These are phyloP conservation scores for Ustilago tritici DNA, from an alignment of 1,284 basidiomycete species.

Conservation along the genomic window DNA sequence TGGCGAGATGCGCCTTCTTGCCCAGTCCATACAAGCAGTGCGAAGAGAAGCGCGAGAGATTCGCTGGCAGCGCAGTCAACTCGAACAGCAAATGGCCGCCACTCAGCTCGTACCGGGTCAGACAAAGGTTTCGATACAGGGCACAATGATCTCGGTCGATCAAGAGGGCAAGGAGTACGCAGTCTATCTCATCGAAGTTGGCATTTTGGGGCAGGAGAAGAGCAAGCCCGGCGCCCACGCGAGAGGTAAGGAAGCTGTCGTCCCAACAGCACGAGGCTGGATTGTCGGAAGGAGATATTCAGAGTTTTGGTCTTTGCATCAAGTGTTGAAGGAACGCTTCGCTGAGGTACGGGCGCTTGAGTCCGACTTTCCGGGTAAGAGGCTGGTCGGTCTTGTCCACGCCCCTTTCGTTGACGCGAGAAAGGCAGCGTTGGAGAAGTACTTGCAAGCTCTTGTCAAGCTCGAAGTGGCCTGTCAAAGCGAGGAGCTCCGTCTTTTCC, in stretches of 20 bases:
- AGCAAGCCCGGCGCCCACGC: constrained; percentile 7
- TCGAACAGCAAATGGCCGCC: constrained; percentile 85
- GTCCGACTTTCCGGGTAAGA: constrained; percentile 55
- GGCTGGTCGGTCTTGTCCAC: constrained; percentile 52
- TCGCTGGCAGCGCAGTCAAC: constrained; percentile 76
- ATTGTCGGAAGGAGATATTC: constrained; percentile 90
- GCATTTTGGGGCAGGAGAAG: constrained; percentile 63
- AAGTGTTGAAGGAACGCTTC: constrained; percentile 78
- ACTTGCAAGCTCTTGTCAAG: constrained; percentile 77
- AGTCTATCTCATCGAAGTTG: constrained; percentile 90
- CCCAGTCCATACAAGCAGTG: constrained; percentile 83
- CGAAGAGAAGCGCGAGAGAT: constrained; percentile 84
- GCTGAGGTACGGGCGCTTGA: constrained; percentile 52
- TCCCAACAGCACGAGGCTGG: constrained; percentile 77
- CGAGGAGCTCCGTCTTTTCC: constrained; percentile 83
- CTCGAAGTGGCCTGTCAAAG: constrained; percentile 73
- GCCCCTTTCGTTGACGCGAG: constrained; percentile 78
- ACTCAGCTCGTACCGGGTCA: constrained; percentile 87
- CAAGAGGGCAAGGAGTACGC: constrained; percentile 89
- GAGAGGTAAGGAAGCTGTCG: not conserved
- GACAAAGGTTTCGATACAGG: constrained; percentile 71
- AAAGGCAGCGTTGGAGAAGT: constrained; percentile 83
- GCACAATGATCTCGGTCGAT: constrained; percentile 48
- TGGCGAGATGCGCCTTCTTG: constrained; percentile 84
- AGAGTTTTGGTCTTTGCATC: constrained; percentile 91